Percentiles rank a stretch among this genome's conserved stretches.
These are phyloP conservation scores for Aspergillus sp. DNA, from an alignment of 2,329 filamentous ascomycete species.

Conservation along the genomic window DNA sequence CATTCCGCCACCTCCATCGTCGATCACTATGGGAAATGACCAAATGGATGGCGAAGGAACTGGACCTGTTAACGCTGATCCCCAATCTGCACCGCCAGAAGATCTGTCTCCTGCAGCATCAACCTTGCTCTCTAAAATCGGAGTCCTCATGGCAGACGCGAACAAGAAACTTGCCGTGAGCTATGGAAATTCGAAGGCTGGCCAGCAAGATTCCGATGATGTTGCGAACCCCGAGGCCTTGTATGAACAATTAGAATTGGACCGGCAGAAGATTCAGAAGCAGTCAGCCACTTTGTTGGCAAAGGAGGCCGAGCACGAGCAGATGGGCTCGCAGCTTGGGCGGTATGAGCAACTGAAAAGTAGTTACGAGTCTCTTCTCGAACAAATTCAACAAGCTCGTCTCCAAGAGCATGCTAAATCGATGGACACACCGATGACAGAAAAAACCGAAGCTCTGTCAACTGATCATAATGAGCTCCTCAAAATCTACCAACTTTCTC, in stretches of 20 bases:
- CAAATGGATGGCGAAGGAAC: conserved; percentile 25
- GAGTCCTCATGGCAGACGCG: conserved; percentile 65
- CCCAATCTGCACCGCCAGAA: conserved; percentile 31
- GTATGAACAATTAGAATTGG: conserved; percentile 38
- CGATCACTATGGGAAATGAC: conserved; percentile 43
- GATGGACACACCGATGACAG: conserved; percentile 9
- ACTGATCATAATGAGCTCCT: conserved; percentile 26
- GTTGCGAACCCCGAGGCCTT: conserved; percentile 38
- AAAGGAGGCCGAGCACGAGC: conserved; percentile 32
- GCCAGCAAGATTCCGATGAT: conserved; percentile 47
- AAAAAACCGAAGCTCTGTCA: conserved; percentile 10
- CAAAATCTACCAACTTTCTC: conserved; percentile 24
- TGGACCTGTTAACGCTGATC: conserved; percentile 23
- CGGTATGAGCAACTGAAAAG: conserved; percentile 34
- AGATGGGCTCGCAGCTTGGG: conserved; percentile 30
- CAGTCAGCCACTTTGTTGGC: conserved; percentile 31
- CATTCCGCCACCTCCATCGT: conserved; percentile 66
- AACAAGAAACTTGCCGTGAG: conserved; percentile 61
- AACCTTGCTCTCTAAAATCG: conserved; percentile 64
- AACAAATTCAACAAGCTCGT: conserved; percentile 36
- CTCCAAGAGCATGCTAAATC: conserved; percentile 28
- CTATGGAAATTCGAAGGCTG: conserved; percentile 59
- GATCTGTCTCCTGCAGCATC: conserved; percentile 59
- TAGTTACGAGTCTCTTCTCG: conserved; percentile 39
- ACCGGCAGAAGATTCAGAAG: conserved; percentile 39